A percentile compares a stretch with the other conserved stretches of the same genome.
Evolutionary conservation across 2,329 filamentous ascomycete species (phyloP).

Genomic region (Piedraia hortae): DNA sequence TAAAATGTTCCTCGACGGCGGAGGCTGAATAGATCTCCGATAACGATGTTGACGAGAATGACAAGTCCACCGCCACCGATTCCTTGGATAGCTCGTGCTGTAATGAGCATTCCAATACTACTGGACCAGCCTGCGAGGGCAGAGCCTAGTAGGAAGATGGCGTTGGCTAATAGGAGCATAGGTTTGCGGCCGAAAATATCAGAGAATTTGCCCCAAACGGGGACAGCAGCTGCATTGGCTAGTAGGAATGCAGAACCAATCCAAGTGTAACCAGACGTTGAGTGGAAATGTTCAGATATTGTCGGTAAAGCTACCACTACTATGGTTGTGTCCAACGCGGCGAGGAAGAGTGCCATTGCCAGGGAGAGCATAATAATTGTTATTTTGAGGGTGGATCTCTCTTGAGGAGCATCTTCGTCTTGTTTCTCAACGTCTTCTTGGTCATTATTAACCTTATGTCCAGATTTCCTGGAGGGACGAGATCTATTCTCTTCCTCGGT

Average conservation of each 20-base stretch:
- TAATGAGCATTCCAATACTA: conserved; percentile 8
- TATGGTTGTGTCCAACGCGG: conserved; percentile 28
- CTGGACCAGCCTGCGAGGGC: conserved; percentile 10
- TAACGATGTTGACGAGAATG: conserved; percentile 32
- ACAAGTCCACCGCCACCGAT: conserved; percentile 21
- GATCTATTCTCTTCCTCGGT: too few species aligned
- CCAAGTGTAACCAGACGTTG: conserved; percentile 9
- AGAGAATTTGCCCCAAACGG: conserved; percentile 10
- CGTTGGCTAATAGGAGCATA: conserved; percentile 5
- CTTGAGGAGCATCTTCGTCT: too few species aligned
- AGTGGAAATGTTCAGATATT: conserved; percentile 21
- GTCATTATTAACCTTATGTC: too few species aligned
- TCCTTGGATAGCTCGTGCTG: conserved; percentile 11
- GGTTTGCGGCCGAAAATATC: conserved; percentile 11
- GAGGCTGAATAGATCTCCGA: conserved; percentile 31
- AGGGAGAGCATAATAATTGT: conserved; percentile 22
- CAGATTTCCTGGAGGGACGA: too few species aligned
- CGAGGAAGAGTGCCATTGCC: conserved; percentile 27
- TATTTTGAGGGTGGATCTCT: conserved; percentile 14
- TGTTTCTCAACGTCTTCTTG: too few species aligned
- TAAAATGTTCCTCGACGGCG: conserved; percentile 28
- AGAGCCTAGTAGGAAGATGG: conserved; percentile 9
- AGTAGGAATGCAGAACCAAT: conserved; percentile 4
- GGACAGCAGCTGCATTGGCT: conserved; percentile 5
- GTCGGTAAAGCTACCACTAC: conserved; percentile 16